A percentile compares a stretch with the other conserved stretches of the same genome.
Evolutionary conservation across 2,329 filamentous ascomycete genomes (phyloP).

Genomic region (Botryotinia narcissicola): DNA sequence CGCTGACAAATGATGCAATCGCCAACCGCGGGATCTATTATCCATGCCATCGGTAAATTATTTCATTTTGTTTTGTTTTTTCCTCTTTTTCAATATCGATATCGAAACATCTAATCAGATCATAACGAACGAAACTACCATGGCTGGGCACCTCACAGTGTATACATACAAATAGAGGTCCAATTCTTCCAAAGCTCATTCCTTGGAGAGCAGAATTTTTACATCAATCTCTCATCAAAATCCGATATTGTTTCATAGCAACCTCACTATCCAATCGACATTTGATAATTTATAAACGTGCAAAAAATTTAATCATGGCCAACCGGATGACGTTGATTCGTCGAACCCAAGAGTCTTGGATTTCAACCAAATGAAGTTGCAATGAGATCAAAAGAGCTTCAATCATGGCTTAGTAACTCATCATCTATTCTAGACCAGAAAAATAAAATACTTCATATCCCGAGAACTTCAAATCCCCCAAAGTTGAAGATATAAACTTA

Average conservation of each 20-base stretch:
- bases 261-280: background rate
- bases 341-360: background rate
- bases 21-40: background rate
- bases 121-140: background rate
- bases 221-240: background rate
- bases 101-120: background rate
- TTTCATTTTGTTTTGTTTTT: background rate
- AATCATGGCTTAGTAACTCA: background rate
- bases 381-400: slow-evolving; percentile 11
- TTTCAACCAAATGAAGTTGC: background rate
- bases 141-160: background rate
- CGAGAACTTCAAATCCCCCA: background rate
- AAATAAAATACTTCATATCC: background rate
- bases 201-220: background rate
- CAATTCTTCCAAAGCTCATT: background rate
- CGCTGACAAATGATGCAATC: slow-evolving; percentile 3
- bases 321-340: slow-evolving; percentile 17
- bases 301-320: background rate
- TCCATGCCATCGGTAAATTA: slow-evolving; percentile 4
- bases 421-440: background rate
- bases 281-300: slow-evolving; percentile 11
- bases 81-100: background rate
- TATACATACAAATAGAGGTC: background rate
- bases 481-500: background rate
- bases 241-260: background rate